Conservation (phyloP, 1,284 basidiomycete species). For the Volvariella surrecta region DNA sequence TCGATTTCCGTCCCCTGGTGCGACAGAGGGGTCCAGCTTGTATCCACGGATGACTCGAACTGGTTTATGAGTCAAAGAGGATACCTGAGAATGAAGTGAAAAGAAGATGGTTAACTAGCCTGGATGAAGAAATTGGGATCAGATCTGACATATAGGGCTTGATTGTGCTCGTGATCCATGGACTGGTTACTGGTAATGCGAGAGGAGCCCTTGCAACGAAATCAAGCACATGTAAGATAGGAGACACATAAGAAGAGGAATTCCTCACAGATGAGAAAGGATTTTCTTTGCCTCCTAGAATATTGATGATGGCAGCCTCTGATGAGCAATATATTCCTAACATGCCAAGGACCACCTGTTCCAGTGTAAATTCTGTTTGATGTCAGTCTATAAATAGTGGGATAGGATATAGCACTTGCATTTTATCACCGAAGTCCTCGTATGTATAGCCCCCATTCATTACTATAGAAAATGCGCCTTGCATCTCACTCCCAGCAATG, state of each 20-base stretch:
- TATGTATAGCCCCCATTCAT: conserved; percentile 23
- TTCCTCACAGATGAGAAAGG: conserved; percentile 10
- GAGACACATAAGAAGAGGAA: conserved; percentile 14
- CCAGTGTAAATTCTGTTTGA: conserved; percentile 21
- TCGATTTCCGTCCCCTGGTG: conserved; percentile 19
- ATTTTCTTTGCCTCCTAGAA: not conserved
- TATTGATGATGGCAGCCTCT: not conserved
- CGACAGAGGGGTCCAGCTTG: conserved; percentile 17
- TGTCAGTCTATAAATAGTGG: not conserved
- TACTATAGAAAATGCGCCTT: conserved; percentile 22
- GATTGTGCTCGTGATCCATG: conserved; percentile 17
- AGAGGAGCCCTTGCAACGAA: conserved; percentile 4
- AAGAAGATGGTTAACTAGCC: not conserved
- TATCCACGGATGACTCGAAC: conserved; percentile 23
- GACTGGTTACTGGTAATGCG: conserved; percentile 14
- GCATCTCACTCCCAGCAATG: conserved; percentile 14
- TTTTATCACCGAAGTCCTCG: conserved; percentile 21
- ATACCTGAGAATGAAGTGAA: conserved; percentile 12
- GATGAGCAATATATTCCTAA: not conserved
- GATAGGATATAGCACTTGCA: conserved; percentile 15
- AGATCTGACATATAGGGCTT: conserved; percentile 15
- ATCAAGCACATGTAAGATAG: conserved; percentile 3
- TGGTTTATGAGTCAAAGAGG: conserved; percentile 14
- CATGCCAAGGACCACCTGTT: conserved; percentile 15
- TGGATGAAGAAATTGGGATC: not conserved